Evolutionary conservation across 1,284 basidiomycete species (phyloP), one percentile per base, ranked within the genome.

Genomic region (Cryptococcus deneoformans): DNA sequence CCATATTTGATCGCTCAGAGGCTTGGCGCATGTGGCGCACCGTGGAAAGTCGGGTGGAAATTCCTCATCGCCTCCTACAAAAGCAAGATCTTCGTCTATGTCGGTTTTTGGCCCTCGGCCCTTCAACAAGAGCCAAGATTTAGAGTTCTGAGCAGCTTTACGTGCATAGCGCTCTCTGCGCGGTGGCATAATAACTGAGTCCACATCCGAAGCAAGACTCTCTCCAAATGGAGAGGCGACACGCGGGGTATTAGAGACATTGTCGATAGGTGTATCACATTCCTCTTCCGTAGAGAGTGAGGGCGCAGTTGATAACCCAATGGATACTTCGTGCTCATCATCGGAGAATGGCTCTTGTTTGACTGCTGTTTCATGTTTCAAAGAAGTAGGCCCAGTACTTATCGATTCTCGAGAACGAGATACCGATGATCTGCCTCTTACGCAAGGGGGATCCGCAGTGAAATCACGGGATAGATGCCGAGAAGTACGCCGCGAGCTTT

Each of bases 11-110:
- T 69, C 69, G 12, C 59, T 58, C 40, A 75, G 63, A 7, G 66
- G 57, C 36, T 63, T 70, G 1, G 61, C 65, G 47, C 74, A 76
- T 3, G 74, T 74, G 6, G 64, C 65, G 47, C 74, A 76, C 39
- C 73, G 59, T 16, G 64, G 62, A 45, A 68, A 68, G 53, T 66
- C 62, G 14, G 54, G 56, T 12, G 66, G 67, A 6, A 65, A 39
- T 20, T 65, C 62, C 20, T 66, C 64, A 24, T 56, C 57, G 6
- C 46, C 51, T 34, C 48, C 44, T n/a, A 61, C 60, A 6, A 58
- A 57, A 5, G 60, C 59, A 6, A 24, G 51, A 7, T 57, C 46
- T n/a, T 52, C 20, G 2, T 42, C 50, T 9, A 54, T 52, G n/a
- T 42, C 40, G 39, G 50, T 52, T 16, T 55, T 57, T 39, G 59